Evolutionary conservation across 805 yeast genomes (phyloP).

Genomic region (Danielia oregonensis): DNA sequence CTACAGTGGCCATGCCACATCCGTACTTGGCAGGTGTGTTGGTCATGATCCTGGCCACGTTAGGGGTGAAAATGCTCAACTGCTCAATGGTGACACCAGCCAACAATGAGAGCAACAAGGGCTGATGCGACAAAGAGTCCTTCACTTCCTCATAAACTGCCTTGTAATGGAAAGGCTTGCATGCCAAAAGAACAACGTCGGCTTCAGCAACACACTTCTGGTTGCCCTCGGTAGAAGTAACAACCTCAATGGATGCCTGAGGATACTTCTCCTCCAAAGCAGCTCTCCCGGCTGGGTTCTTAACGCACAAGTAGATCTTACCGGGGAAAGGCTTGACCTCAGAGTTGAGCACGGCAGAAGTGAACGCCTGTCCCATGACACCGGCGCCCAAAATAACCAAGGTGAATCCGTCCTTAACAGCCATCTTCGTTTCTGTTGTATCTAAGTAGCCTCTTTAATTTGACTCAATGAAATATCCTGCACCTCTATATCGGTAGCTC

Average conservation of each 20-base stretch:
- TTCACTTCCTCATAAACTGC: constrained; percentile 52
- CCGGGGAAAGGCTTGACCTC: constrained; percentile 56
- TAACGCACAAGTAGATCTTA: constrained; percentile 75
- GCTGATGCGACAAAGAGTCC: constrained; percentile 45
- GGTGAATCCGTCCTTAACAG: constrained; percentile 32
- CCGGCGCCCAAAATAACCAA: constrained; percentile 89
- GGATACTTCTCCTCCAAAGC: constrained; percentile 42
- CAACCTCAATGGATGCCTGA: constrained; percentile 45
- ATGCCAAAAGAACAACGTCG: constrained; percentile 73
- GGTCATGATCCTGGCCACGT: constrained; percentile 92
- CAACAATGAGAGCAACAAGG: constrained; percentile 70
- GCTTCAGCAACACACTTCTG: constrained; percentile 58
- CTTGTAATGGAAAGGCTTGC: constrained; percentile 81
- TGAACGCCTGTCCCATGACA: constrained; percentile 91
- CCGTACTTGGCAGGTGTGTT: constrained; percentile 95
- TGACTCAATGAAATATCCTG: too few species aligned
- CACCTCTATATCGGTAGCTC: too few species aligned
- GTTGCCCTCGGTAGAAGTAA: constrained; percentile 44
- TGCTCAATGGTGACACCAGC: constrained; percentile 91
- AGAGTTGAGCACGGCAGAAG: constrained; percentile 65
- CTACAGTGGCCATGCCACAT: constrained; percentile 90
- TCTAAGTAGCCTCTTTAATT: too few species aligned
- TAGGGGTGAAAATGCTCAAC: constrained; percentile 48
- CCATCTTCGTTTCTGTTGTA: not conserved
- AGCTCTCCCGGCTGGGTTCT: constrained; percentile 41